These are phyloP conservation scores for Neurospora sp. DNA, from an alignment of 495 filamentous ascomycete species.

Conservation along the genomic window DNA sequence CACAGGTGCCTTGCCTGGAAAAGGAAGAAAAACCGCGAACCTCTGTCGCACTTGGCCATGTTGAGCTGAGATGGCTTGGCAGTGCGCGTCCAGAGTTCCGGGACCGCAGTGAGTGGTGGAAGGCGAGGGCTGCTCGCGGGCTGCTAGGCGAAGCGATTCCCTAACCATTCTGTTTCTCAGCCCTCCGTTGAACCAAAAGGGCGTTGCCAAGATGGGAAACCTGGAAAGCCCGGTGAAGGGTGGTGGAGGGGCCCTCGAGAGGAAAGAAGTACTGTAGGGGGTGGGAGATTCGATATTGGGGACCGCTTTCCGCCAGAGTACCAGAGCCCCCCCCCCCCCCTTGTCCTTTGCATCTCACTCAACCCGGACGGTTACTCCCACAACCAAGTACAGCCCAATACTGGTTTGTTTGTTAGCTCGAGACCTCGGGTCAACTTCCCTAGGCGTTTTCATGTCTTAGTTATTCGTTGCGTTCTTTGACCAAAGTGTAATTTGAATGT, in stretches of 20 bases:
- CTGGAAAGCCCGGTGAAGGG: neutral
- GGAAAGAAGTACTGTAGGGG: neutral
- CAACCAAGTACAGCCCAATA: neutral
- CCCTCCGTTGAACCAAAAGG: neutral
- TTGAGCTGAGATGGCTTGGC: neutral
- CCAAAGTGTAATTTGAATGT: too few species aligned
- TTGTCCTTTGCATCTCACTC: neutral
- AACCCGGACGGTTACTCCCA: neutral
- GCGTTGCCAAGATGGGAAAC: neutral
- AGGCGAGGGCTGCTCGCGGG: neutral
- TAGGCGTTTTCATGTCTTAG: too few species aligned
- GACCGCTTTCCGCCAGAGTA: neutral
- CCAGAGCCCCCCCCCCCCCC: neutral
- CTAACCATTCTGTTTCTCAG: neutral
- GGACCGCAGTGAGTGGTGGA: neutral
- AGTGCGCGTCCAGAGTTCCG: conserved; percentile 12
- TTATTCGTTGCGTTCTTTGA: too few species aligned
- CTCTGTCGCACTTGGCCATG: neutral
- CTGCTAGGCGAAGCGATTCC: neutral
- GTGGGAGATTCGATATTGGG: neutral
- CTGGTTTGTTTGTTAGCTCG: too few species aligned
- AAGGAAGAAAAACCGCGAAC: neutral
- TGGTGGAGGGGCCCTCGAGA: neutral
- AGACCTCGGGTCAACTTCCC: too few species aligned
- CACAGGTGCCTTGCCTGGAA: neutral